A percentile compares a stretch with the other conserved stretches of the same genome.
These are phyloP conservation scores for Boletellus sp. DNA, from an alignment of 768 basidiomycete species.

Conservation along the genomic window DNA sequence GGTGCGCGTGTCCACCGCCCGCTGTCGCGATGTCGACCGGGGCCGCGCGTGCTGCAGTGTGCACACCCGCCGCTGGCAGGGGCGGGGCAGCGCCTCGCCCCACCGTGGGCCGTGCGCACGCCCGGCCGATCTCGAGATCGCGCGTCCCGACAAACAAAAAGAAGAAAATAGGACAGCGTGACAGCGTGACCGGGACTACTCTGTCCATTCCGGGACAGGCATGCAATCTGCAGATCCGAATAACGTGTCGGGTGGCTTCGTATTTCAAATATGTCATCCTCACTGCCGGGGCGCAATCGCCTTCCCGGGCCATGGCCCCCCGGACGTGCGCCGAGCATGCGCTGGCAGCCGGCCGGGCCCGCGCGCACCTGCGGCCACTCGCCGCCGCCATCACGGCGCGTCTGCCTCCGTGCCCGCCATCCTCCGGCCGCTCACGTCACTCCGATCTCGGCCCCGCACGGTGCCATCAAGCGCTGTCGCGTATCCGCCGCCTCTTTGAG, in stretches of 20 bases:
- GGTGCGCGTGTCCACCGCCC: constrained; percentile 1
- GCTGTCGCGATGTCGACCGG: neutral
- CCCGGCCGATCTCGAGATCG: neutral
- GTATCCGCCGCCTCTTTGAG: too few relatives aligned
- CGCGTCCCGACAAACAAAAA: neutral
- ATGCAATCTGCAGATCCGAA: constrained; percentile 32
- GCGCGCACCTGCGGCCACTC: constrained; percentile 2
- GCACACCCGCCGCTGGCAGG: too few relatives aligned
- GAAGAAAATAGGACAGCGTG: constrained; percentile 12
- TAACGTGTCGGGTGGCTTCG: constrained; percentile 29
- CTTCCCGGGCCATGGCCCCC: neutral
- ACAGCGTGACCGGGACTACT: constrained; percentile 13
- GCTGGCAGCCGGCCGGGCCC: neutral
- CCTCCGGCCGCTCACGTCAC: constrained; percentile 2
- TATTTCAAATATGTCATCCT: constrained; percentile 28
- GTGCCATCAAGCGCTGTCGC: too few relatives aligned
- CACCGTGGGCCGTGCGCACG: too few relatives aligned
- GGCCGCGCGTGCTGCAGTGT: too few relatives aligned
- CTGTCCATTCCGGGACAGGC: constrained; percentile 11
- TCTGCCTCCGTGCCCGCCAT: constrained; percentile 13
- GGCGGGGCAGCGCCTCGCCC: too few relatives aligned
- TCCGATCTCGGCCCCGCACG: constrained; percentile 26
- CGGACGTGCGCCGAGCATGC: too few relatives aligned
- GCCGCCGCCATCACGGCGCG: constrained; percentile 18
- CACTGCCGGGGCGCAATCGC: constrained; percentile 7